phyloP scores from a whole-genome alignment of 371 early-diverging fungal species.

The Syncephalastrum contaminatum region DNA sequence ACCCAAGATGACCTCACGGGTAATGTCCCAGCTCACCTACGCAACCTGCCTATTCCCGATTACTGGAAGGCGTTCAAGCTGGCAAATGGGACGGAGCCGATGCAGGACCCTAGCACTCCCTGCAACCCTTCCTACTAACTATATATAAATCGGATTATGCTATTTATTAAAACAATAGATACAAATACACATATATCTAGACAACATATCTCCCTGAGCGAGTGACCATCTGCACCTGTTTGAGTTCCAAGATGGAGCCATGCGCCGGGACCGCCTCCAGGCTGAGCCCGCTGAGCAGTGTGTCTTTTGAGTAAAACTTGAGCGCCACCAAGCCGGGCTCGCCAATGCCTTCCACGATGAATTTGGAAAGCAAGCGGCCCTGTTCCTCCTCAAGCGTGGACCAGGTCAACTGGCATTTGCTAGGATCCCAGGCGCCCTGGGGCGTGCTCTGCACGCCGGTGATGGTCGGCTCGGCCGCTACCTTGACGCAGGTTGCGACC shows the following conservation, averaged over 20 bases:
- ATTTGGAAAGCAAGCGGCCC: constrained; percentile 21
- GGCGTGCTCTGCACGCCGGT: constrained; percentile 22
- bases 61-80: constrained; percentile 43
- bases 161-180: constrained; percentile 1
- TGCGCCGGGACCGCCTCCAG: constrained; percentile 22
- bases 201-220: constrained; percentile 12
- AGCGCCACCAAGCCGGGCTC: constrained; percentile 9
- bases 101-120: constrained; percentile 24
- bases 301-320: constrained; percentile 16
- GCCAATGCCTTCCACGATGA: constrained; percentile 10
- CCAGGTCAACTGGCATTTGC: constrained; percentile 19
- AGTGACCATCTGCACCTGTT: constrained; percentile 14
- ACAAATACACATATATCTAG: constrained; percentile 2
- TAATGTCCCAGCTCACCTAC: constrained; percentile 32
- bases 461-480: constrained; percentile 7
- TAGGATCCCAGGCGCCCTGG: constrained; percentile 21
- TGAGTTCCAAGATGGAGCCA: constrained; percentile 18
- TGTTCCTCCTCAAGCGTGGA: constrained; percentile 1
- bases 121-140: constrained; percentile 2
- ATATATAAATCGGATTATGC: neutral
- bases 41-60: constrained; percentile 28
- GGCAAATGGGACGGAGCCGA: constrained; percentile 30
- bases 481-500: constrained; percentile 11
- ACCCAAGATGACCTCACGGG: constrained; percentile 19
- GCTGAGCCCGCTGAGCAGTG: constrained; percentile 5